phyloP scores from a whole-genome alignment of 495 filamentous ascomycete species.

The Penicillium canescens region DNA sequence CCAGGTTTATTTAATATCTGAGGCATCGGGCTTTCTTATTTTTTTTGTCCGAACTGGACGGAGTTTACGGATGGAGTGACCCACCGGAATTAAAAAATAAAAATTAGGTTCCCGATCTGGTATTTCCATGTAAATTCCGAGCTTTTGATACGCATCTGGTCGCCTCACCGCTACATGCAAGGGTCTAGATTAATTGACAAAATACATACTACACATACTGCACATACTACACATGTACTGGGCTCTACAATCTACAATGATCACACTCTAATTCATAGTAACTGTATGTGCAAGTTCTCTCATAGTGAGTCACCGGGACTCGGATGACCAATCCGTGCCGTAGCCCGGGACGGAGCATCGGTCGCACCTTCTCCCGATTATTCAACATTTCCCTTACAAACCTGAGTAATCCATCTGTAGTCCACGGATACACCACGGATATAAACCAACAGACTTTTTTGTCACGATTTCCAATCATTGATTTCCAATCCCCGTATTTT shows the following conservation, averaged over 20 bases:
- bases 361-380: background rate
- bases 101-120: background rate
- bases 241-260: background rate
- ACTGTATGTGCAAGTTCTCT: background rate
- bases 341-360: constrained; percentile 4
- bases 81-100: constrained; percentile 9
- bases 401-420: background rate
- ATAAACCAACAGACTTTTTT: background rate
- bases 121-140: too few species aligned
- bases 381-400: background rate
- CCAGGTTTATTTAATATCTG: constrained; percentile 4
- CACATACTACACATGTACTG: too few species aligned
- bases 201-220: too few species aligned
- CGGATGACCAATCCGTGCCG: constrained; percentile 11
- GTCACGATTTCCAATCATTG: background rate
- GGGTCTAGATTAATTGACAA: too few species aligned
- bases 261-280: background rate
- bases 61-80: constrained; percentile 4
- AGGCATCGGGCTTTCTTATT: background rate
- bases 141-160: too few species aligned
- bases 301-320: constrained; percentile 1
- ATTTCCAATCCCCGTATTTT: constrained; percentile 1
- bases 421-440: too few species aligned
- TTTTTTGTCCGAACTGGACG: constrained; percentile 4
- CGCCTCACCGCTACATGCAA: too few species aligned